A percentile compares a stretch with the other conserved stretches of the same genome.
Conservation (phyloP, 2,329 filamentous ascomycete genomes). For the Aspergillus ustus region DNA sequence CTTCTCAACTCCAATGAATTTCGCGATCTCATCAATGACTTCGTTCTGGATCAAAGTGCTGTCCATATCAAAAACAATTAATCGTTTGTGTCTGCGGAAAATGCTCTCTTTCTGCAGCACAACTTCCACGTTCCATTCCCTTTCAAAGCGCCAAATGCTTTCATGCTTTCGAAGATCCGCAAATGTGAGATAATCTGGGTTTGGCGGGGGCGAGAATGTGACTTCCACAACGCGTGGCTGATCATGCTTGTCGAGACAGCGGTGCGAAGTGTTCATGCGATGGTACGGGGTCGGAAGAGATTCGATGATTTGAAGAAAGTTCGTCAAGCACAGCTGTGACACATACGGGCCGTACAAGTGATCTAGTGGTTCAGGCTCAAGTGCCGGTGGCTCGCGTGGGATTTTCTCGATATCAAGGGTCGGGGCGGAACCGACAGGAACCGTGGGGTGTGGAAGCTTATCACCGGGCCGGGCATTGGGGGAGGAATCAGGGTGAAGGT, state of each 20-base stretch:
- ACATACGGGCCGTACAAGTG: constrained; percentile 60
- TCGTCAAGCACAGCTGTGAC: constrained; percentile 59
- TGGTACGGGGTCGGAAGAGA: constrained; percentile 54
- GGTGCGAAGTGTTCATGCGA: constrained; percentile 53
- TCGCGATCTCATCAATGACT: constrained; percentile 93
- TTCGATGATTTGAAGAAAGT: constrained; percentile 59
- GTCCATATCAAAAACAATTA: constrained; percentile 99
- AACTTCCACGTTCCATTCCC: constrained; percentile 86
- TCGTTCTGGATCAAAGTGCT: constrained; percentile 96
- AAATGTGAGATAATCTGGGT: constrained; percentile 57
- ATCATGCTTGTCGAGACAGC: constrained; percentile 53
- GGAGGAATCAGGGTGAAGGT: constrained; percentile 54
- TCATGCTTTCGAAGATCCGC: constrained; percentile 78
- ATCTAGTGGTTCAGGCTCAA: constrained; percentile 59
- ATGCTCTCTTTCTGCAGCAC: constrained; percentile 74
- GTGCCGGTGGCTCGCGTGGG: constrained; percentile 59
- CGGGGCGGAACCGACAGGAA: constrained; percentile 53
- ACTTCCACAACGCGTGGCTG: constrained; percentile 59
- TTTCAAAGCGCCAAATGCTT: constrained; percentile 80
- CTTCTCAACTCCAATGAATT: constrained; percentile 78
- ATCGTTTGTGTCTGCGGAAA: constrained; percentile 77
- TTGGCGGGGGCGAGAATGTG: constrained; percentile 55
- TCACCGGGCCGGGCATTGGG: constrained; percentile 42
- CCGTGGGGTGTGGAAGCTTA: constrained; percentile 44
- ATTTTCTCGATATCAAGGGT: constrained; percentile 57